phyloP scores from a whole-genome alignment of 78 protist genomes.

The Speleostelium caveatum region DNA sequence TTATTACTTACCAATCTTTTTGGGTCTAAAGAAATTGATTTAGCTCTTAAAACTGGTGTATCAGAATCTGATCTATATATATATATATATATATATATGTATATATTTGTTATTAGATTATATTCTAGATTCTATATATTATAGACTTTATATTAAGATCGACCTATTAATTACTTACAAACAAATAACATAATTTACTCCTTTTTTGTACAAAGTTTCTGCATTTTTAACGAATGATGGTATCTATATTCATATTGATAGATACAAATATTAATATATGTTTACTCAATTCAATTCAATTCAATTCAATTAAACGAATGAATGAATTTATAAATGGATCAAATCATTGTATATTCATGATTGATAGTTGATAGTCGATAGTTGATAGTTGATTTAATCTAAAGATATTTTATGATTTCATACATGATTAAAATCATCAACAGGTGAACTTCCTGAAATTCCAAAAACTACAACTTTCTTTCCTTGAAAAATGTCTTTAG shows the following conservation, averaged over 20 bases:
- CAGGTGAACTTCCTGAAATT: slow-evolving; percentile 14
- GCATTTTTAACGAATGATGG: slow-evolving; percentile 58
- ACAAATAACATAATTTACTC: slow-evolving; percentile 44
- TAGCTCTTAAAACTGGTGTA: slow-evolving; percentile 50
- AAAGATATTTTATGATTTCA: neutral
- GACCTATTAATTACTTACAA: slow-evolving; percentile 31
- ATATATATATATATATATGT: neutral
- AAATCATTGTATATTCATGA: too few species aligned
- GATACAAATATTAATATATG: neutral
- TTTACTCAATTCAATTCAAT: too few species aligned
- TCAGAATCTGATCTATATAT: neutral
- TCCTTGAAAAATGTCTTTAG: slow-evolving; percentile 3
- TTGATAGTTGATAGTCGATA: too few species aligned
- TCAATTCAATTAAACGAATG: too few species aligned
- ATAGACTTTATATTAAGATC: too few species aligned
- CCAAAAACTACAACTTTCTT: slow-evolving; percentile 66
- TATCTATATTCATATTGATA: neutral
- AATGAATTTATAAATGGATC: too few species aligned
- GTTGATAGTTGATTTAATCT: neutral
- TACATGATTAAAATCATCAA: slow-evolving; percentile 47
- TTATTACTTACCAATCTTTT: slow-evolving; percentile 1
- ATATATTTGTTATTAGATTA: neutral
- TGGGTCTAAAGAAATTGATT: slow-evolving; percentile 49
- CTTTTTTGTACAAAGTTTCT: slow-evolving; percentile 34
- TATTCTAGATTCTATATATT: too few species aligned